A percentile compares a stretch with the other conserved stretches of the same genome.
phyloP scores from a whole-genome alignment of 495 filamentous ascomycete genomes.

The Aspergillus baeticus region DNA sequence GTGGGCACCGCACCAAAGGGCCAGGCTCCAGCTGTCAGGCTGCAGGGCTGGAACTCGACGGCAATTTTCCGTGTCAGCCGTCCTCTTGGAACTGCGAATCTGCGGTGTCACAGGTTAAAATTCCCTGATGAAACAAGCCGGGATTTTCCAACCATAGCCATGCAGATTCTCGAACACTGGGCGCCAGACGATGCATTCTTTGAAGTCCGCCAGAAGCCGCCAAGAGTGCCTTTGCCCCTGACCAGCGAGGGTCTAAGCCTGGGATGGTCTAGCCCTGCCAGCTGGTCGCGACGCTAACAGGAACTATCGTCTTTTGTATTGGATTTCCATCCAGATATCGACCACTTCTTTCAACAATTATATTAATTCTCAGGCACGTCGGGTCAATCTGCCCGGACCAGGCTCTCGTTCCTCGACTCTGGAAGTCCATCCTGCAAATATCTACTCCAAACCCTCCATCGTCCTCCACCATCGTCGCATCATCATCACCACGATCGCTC shows the following conservation, averaged over 20 bases:
- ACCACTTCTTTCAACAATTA: background rate
- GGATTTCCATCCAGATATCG: background rate
- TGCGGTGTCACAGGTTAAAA: background rate
- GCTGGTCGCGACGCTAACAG: constrained; percentile 7
- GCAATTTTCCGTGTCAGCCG: no score
- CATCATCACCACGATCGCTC: constrained; percentile 1
- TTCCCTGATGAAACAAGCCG: background rate
- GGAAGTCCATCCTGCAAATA: background rate
- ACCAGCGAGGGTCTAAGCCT: constrained; percentile 6
- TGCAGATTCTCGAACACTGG: constrained; percentile 18
- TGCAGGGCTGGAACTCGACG: no score
- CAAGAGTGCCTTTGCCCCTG: constrained; percentile 12
- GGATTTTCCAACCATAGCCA: constrained; percentile 1
- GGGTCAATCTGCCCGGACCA: background rate
- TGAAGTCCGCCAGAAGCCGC: no score
- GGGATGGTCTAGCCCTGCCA: constrained; percentile 8
- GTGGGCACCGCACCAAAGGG: background rate
- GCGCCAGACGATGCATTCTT: background rate
- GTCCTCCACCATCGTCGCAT: background rate
- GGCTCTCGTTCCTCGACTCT: background rate
- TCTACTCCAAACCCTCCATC: background rate
- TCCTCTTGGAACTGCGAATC: background rate
- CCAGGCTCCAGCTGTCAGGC: no score
- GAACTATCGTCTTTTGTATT: constrained; percentile 5
- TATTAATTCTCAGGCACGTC: background rate